Conservation (phyloP, 495 filamentous ascomycete genomes). For the Lophium mytilinum region DNA sequence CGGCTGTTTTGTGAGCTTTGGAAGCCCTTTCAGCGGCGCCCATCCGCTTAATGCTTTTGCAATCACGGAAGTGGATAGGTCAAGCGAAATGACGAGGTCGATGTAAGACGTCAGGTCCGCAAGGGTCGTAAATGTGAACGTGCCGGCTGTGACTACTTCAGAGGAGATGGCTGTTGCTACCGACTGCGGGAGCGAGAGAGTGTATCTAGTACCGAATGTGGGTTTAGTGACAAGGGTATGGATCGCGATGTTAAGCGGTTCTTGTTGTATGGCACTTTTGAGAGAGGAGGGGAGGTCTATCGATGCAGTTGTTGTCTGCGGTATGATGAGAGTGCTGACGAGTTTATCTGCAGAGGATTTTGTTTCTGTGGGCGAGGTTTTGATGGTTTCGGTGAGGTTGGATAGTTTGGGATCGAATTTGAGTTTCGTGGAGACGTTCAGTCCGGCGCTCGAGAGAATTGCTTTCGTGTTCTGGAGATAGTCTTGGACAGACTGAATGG, state of each 20-base stretch:
- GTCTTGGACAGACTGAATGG: conserved; percentile 34
- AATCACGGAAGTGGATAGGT: conserved; percentile 14
- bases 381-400: conserved; percentile 1
- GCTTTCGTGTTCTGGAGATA: conserved; percentile 34
- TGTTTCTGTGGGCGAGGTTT: conserved; percentile 1
- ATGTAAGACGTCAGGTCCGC: conserved; percentile 13
- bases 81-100: conserved; percentile 12
- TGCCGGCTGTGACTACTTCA: conserved; percentile 6
- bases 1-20: background rate
- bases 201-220: conserved; percentile 41
- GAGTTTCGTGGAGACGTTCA: conserved; percentile 17
- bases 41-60: background rate
- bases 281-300: conserved; percentile 15
- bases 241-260: conserved; percentile 37
- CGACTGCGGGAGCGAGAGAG: conserved; percentile 34
- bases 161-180: conserved; percentile 2
- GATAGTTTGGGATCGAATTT: conserved; percentile 8
- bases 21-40: background rate
- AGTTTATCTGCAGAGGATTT: conserved; percentile 10
- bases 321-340: conserved; percentile 3
- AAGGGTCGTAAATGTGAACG: conserved; percentile 13
- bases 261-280: conserved; percentile 11
- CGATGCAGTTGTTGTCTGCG: conserved; percentile 29
- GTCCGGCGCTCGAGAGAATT: conserved; percentile 37
- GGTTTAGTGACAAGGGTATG: conserved; percentile 39